These are phyloP conservation scores for Coelastrella sp. DNA, from an alignment of 139 green algal species.

Conservation along the genomic window DNA sequence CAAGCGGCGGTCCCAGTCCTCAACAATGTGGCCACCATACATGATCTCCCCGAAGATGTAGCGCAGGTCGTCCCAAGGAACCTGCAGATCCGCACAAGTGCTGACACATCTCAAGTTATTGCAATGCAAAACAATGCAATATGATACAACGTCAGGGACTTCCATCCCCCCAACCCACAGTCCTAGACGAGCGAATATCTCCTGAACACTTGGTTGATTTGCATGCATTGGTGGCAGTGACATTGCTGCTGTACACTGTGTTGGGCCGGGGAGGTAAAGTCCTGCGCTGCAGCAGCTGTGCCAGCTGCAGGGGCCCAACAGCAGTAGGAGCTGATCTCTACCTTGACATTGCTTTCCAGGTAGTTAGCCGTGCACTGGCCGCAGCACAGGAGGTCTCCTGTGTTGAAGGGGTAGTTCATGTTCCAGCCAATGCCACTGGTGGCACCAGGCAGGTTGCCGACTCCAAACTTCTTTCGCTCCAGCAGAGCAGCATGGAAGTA, in stretches of 20 bases:
- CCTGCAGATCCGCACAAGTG: conserved; percentile 30
- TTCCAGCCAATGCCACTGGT: conserved; percentile 91
- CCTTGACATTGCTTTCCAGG: conserved; percentile 91
- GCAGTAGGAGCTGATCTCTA: not conserved
- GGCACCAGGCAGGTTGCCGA: conserved; percentile 86
- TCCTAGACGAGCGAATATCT: too few species aligned
- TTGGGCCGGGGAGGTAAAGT: too few species aligned
- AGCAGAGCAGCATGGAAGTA: conserved; percentile 93
- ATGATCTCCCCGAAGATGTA: conserved; percentile 98
- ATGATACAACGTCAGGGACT: too few species aligned
- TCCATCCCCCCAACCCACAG: too few species aligned
- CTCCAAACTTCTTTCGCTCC: conserved; percentile 96
- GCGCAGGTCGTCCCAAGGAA: conserved; percentile 89
- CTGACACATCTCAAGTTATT: too few species aligned
- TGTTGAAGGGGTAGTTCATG: conserved; percentile 98
- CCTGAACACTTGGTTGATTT: too few species aligned
- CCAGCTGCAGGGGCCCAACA: too few species aligned
- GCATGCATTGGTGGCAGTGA: too few species aligned
- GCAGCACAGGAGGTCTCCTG: conserved; percentile 91
- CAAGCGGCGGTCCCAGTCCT: conserved; percentile 93
- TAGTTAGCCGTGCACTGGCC: conserved; percentile 90
- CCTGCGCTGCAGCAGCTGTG: too few species aligned
- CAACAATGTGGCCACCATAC: conserved; percentile 96
- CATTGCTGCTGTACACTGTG: too few species aligned
- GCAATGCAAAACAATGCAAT: too few species aligned